These are phyloP conservation scores for Helotiales sp. DNA, from an alignment of 2,329 filamentous ascomycete genomes.

Conservation along the genomic window DNA sequence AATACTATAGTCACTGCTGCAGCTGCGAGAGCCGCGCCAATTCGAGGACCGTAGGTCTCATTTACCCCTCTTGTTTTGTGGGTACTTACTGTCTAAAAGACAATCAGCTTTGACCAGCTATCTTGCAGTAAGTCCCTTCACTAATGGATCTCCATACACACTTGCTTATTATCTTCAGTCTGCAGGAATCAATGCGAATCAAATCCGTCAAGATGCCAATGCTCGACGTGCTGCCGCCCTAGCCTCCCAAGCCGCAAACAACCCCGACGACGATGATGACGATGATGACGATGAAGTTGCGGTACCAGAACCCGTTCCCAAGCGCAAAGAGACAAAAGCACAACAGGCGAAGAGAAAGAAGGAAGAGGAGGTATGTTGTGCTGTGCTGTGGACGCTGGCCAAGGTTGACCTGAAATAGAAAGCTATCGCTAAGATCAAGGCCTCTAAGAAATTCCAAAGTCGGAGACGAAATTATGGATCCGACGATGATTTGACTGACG, in stretches of 20 bases:
- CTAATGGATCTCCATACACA: slow-evolving; percentile 18
- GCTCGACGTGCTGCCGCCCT: slow-evolving; percentile 51
- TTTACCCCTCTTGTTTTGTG: neutral
- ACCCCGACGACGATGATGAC: slow-evolving; percentile 27
- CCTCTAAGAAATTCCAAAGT: slow-evolving; percentile 62
- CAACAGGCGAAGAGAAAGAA: slow-evolving; percentile 42
- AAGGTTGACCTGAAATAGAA: slow-evolving; percentile 44
- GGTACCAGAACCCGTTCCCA: slow-evolving; percentile 41
- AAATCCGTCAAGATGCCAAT: slow-evolving; percentile 58
- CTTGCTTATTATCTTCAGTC: slow-evolving; percentile 60
- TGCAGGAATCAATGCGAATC: slow-evolving; percentile 71
- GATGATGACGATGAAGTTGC: slow-evolving; percentile 24
- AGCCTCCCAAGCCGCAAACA: slow-evolving; percentile 35
- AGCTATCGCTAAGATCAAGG: slow-evolving; percentile 65
- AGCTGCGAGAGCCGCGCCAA: slow-evolving; percentile 27
- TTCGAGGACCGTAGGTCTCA: slow-evolving; percentile 41
- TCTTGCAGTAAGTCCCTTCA: slow-evolving; percentile 58
- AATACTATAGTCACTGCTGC: slow-evolving; percentile 18
- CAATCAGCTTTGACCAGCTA: slow-evolving; percentile 73
- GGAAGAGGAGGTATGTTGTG: slow-evolving; percentile 48
- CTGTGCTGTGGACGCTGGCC: neutral
- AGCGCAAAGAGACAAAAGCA: slow-evolving; percentile 37
- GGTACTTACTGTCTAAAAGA: slow-evolving; percentile 39
- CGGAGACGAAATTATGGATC: slow-evolving; percentile 50
- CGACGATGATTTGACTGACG: slow-evolving; percentile 50